Base-by-base conservation (phyloP, 2,329 filamentous ascomycete species). In the Fusarium continuum region DNA sequence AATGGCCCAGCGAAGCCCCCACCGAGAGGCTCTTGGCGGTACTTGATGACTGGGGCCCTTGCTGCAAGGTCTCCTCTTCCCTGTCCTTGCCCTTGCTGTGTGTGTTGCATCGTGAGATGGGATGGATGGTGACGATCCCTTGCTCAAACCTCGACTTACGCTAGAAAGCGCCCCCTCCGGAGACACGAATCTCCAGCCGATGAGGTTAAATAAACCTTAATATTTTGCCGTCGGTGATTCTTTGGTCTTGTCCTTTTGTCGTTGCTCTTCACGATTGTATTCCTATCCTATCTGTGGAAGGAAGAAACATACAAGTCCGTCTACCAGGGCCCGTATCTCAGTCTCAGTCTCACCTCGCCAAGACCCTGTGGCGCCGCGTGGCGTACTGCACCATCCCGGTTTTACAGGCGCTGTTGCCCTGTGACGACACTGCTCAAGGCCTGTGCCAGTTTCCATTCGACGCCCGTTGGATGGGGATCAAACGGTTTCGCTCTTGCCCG, bases 381-480 rank as follows among this genome's bases (percentile, higher is more conserved):
- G 67, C 67, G 63, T 64, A 19, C n/a, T n/a, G n/a, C n/a, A n/a
- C 41, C 20, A 67, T 63, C 55, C 62, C 38, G 26, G 54, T 48
- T 47, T 48, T 46, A 28, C 20, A 52, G 53, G 65, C 43, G 47
- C 35, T 45, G 54, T 51, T 57, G 65, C 65, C 65, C 69, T 71
- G 69, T 71, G 69, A 71, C 69, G 69, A 71, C 69, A 71, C 59
- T 47, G 48, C 22, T 36, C 25, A 19, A 50, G 64, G 60, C 59
- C 67, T 65, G 69, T 71, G 65, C 60, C 55, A 70, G 60, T 71
- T 69, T 71, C 34, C 31, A 58, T 10, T 20, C 25, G 25, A 29
- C 49, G 34, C 29, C 48, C 29, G 38, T 28, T 39, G 29, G 52
- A 43, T 44, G 34, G 44, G 53, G 56, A 62, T 55, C 57, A 20